These are phyloP conservation scores for Fusarium stilboides DNA, from an alignment of 2,329 filamentous ascomycete species.

Conservation along the genomic window DNA sequence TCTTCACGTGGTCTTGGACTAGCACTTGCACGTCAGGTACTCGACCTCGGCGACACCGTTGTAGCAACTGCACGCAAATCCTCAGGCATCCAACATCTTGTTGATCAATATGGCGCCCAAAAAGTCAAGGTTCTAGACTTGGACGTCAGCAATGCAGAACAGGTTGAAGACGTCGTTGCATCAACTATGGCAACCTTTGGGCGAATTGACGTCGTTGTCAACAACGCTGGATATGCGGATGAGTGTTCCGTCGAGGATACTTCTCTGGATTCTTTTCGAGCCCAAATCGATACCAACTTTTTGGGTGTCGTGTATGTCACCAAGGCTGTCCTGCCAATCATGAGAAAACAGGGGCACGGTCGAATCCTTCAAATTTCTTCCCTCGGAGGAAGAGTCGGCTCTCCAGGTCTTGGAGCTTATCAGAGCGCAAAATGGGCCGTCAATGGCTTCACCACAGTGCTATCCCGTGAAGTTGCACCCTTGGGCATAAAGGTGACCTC, in stretches of 20 bases:
- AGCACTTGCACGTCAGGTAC: slow-evolving; percentile 55
- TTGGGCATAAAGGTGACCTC: slow-evolving; percentile 58
- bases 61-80: slow-evolving; percentile 61
- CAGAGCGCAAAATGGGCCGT: slow-evolving; percentile 59
- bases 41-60: slow-evolving; percentile 58
- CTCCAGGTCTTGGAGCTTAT: slow-evolving; percentile 54
- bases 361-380: slow-evolving; percentile 59
- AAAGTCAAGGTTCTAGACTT: slow-evolving; percentile 66
- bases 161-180: slow-evolving; percentile 58
- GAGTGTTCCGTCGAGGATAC: slow-evolving; percentile 67
- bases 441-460: slow-evolving; percentile 54
- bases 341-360: slow-evolving; percentile 50
- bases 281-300: slow-evolving; percentile 72
- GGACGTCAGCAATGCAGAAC: slow-evolving; percentile 63
- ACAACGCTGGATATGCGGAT: slow-evolving; percentile 73
- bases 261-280: slow-evolving; percentile 62
- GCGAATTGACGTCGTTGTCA: slow-evolving; percentile 71
- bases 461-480: slow-evolving; percentile 54
- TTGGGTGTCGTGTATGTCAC: slow-evolving; percentile 70
- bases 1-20: slow-evolving; percentile 64
- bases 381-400: slow-evolving; percentile 54
- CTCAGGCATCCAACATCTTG: slow-evolving; percentile 52
- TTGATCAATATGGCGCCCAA: slow-evolving; percentile 55
- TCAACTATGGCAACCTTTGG: slow-evolving; percentile 63
- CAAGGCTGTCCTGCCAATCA: slow-evolving; percentile 55